Evolutionary conservation across 768 basidiomycete genomes (phyloP).

Genomic region (Termitomyces sp.): DNA sequence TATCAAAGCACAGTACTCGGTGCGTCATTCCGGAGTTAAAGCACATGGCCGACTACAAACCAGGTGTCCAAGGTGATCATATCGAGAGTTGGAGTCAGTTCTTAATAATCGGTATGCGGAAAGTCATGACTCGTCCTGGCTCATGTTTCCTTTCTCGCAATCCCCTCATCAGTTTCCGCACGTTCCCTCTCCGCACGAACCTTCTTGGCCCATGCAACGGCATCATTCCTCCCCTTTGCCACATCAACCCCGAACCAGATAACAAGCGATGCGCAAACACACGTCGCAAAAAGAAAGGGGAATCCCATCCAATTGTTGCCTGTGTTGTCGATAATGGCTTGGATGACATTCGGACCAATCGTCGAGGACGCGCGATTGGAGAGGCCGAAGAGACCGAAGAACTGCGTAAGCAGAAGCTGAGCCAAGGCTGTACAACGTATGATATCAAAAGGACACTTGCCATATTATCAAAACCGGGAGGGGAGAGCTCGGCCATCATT

Average conservation of each 20-base stretch:
- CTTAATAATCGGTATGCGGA: not conserved
- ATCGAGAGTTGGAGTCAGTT: not conserved
- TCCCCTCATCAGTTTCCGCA: not conserved
- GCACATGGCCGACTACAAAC: not conserved
- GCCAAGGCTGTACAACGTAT: not conserved
- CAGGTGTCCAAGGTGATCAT: not conserved
- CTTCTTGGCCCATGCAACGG: slow-evolving; percentile 50
- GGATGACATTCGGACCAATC: slow-evolving; percentile 84
- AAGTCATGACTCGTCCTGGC: not conserved
- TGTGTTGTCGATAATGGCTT: slow-evolving; percentile 71
- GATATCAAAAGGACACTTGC: slow-evolving; percentile 14
- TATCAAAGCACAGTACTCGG: too few relatives aligned
- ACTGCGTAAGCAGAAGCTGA: slow-evolving; percentile 35
- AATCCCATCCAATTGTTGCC: slow-evolving; percentile 83
- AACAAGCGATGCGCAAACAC: slow-evolving; percentile 57
- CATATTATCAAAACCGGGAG: slow-evolving; percentile 85
- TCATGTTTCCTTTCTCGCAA: not conserved
- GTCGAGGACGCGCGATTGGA: slow-evolving; percentile 85
- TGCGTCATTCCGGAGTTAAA: not conserved
- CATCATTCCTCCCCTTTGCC: slow-evolving; percentile 58
- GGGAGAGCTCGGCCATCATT: slow-evolving; percentile 87
- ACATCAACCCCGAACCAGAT: slow-evolving; percentile 79
- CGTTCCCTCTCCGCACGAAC: slow-evolving; percentile 4
- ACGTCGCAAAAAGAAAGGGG: slow-evolving; percentile 78
- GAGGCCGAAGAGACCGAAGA: slow-evolving; percentile 84